A percentile compares a stretch with the other conserved stretches of the same genome.
These are phyloP conservation scores for Emericellopsis terricola DNA, from an alignment of 495 filamentous ascomycete species.

Conservation along the genomic window DNA sequence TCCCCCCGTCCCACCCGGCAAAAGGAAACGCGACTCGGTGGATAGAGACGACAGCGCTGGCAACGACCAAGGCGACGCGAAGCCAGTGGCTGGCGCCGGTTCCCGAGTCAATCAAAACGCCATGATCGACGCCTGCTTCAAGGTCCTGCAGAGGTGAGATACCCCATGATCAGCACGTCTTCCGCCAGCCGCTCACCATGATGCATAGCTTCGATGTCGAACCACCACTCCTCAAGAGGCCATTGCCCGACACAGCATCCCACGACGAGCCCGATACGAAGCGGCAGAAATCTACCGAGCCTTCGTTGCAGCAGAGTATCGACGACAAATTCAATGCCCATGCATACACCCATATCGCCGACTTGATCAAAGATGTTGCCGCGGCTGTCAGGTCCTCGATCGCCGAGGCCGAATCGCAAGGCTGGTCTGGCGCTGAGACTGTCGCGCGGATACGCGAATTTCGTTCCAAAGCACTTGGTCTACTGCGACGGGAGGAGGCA, in stretches of 20 bases:
- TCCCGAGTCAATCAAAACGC: too few species aligned
- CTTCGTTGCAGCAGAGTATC: slow-evolving; percentile 14
- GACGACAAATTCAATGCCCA: slow-evolving; percentile 24
- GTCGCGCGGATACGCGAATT: slow-evolving; percentile 20
- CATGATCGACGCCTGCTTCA: slow-evolving; percentile 21
- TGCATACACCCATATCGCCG: slow-evolving; percentile 24
- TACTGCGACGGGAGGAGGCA: slow-evolving; percentile 19
- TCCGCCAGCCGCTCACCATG: not conserved
- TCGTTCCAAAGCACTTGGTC: slow-evolving; percentile 20
- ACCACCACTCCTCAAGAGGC: slow-evolving; percentile 25
- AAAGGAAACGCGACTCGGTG: slow-evolving; percentile 36
- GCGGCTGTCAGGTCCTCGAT: slow-evolving; percentile 17
- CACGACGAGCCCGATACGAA: slow-evolving; percentile 25
- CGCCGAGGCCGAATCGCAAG: slow-evolving; percentile 15
- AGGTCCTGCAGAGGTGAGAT: slow-evolving; percentile 23
- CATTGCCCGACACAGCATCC: slow-evolving; percentile 15
- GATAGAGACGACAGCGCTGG: slow-evolving; percentile 15
- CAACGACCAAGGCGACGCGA: slow-evolving; percentile 10
- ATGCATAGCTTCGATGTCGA: slow-evolving; percentile 19
- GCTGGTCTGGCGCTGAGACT: slow-evolving; percentile 10
- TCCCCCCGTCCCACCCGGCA: slow-evolving; percentile 21
- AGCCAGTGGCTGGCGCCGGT: slow-evolving; percentile 1
- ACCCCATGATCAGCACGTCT: not conserved
- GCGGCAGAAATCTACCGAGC: slow-evolving; percentile 24
- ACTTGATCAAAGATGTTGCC: slow-evolving; percentile 25